Conservation (phyloP, 768 basidiomycete species). For the Fomitopsis serialis region DNA sequence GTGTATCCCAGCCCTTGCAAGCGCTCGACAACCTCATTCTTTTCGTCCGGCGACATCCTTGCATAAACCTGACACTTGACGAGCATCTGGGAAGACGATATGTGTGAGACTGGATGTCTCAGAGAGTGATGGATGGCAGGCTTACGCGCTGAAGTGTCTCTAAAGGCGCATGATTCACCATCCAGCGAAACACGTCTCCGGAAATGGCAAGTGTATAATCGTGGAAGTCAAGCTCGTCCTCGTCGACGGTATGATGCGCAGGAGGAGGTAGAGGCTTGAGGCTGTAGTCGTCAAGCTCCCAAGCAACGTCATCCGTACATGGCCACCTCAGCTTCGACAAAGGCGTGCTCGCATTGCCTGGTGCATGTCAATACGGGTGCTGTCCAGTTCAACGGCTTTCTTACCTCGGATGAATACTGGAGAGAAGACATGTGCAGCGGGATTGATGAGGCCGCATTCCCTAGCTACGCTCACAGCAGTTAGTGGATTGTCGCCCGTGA, state of each 20-base stretch:
- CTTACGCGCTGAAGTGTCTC: conserved; percentile 91
- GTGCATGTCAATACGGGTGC: neutral
- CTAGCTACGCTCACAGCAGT: conserved; percentile 96
- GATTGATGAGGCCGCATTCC: conserved; percentile 86
- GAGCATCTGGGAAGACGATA: conserved; percentile 68
- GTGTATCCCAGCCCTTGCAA: conserved; percentile 92
- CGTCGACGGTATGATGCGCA: conserved; percentile 64
- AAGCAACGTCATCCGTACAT: conserved; percentile 80
- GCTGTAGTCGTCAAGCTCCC: conserved; percentile 86
- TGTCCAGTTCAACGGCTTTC: neutral
- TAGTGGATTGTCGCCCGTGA: conserved; percentile 94
- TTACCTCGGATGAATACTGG: conserved; percentile 80
- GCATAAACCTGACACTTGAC: conserved; percentile 96
- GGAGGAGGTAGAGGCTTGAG: conserved; percentile 75
- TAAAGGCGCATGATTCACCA: conserved; percentile 89
- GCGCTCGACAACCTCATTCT: conserved; percentile 95
- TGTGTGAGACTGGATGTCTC: neutral
- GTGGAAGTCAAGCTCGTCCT: conserved; percentile 66
- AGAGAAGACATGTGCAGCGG: conserved; percentile 83
- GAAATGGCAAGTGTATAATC: conserved; percentile 92
- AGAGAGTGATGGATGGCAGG: conserved; percentile 4
- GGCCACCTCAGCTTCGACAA: conserved; percentile 79
- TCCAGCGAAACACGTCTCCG: conserved; percentile 97
- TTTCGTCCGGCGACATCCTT: conserved; percentile 99
- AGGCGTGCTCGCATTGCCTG: conserved; percentile 50